phyloP scores from a whole-genome alignment of 768 basidiomycete species.

The Rhodocollybia butyracea region DNA sequence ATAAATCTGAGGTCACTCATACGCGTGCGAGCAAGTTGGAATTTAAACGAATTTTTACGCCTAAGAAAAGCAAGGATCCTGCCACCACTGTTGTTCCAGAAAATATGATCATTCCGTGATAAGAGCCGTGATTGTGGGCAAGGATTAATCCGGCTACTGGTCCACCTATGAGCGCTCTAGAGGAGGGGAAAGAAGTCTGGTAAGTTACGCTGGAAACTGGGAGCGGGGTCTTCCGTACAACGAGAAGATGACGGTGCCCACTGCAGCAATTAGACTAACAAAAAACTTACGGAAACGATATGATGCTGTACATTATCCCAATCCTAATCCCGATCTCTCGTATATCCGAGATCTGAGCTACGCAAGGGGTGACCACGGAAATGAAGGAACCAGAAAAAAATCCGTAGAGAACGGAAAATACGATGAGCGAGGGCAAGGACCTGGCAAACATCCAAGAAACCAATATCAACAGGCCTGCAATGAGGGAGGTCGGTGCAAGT shows the following conservation, averaged over 20 bases:
- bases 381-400: conserved; percentile 69
- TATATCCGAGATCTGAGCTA: conserved; percentile 62
- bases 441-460: conserved; percentile 53
- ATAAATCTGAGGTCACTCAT: conserved; percentile 16
- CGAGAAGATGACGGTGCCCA: no score
- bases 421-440: conserved; percentile 36
- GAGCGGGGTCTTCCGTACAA: no score
- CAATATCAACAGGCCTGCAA: conserved; percentile 59
- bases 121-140: conserved; percentile 38
- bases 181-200: neutral
- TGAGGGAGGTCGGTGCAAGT: conserved; percentile 57
- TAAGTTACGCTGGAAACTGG: neutral
- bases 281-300: conserved; percentile 67
- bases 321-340: conserved; percentile 59
- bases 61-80: conserved; percentile 56
- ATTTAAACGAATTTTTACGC: conserved; percentile 45
- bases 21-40: conserved; percentile 41
- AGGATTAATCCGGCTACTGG: conserved; percentile 63
- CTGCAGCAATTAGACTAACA: neutral
- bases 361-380: conserved; percentile 63
- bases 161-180: conserved; percentile 60
- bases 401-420: conserved; percentile 48
- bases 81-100: conserved; percentile 56
- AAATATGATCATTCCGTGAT: conserved; percentile 53
- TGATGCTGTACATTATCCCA: conserved; percentile 60